phyloP scores from a whole-genome alignment of 2,329 filamentous ascomycete genomes.

The Ramularia collo-cygni region DNA sequence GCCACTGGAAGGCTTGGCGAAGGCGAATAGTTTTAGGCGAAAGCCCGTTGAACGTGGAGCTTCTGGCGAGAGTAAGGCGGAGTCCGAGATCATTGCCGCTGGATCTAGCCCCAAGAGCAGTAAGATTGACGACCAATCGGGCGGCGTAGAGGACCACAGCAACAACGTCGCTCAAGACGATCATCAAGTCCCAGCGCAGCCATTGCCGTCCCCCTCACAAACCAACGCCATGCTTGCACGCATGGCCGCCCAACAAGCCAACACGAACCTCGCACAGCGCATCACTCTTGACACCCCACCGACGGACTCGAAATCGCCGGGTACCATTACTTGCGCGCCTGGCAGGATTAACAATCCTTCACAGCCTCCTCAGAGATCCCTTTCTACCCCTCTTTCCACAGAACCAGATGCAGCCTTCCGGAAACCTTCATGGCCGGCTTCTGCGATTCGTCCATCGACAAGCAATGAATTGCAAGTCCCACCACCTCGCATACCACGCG shows the following conservation, averaged over 20 bases:
- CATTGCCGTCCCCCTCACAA: not conserved
- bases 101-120: not conserved
- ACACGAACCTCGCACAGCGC: slow-evolving; percentile 10
- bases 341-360: slow-evolving; percentile 7
- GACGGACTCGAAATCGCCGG: not conserved
- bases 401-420: slow-evolving; percentile 20
- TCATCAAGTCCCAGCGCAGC: slow-evolving; percentile 1
- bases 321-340: slow-evolving; percentile 2
- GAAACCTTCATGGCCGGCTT: slow-evolving; percentile 29
- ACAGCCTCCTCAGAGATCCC: slow-evolving; percentile 8
- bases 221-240: slow-evolving; percentile 13
- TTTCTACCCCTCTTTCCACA: not conserved
- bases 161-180: not conserved
- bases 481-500: slow-evolving; percentile 17
- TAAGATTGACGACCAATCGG: not conserved
- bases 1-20: not conserved
- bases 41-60: slow-evolving; percentile 9
- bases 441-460: slow-evolving; percentile 17
- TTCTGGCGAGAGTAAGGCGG: slow-evolving; percentile 13
- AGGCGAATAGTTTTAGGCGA: slow-evolving; percentile 8
- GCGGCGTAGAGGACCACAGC: not conserved
- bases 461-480: slow-evolving; percentile 2
- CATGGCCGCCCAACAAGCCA: slow-evolving; percentile 19
- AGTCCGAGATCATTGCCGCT: slow-evolving; percentile 1
- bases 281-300: slow-evolving; percentile 3